These are phyloP conservation scores for Trichoderma sp. DNA, from an alignment of 2,329 filamentous ascomycete genomes.

Conservation along the genomic window DNA sequence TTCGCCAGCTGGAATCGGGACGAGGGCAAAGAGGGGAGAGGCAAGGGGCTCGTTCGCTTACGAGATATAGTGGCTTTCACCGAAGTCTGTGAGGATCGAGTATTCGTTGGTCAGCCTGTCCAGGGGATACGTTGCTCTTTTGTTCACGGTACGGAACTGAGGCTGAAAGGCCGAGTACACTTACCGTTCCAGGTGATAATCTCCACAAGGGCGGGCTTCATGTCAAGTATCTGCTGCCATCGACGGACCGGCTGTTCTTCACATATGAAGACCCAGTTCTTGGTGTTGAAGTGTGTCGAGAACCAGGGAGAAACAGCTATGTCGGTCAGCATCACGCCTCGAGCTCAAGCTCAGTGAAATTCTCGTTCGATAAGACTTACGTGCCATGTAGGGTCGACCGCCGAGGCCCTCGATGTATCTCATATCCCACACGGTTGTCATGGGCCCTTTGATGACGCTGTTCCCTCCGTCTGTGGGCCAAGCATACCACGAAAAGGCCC, in stretches of 20 bases:
- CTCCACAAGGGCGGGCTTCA: conserved; percentile 33
- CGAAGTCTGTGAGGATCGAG: conserved; percentile 29
- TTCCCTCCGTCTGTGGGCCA: conserved; percentile 34
- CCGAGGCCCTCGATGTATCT: conserved; percentile 29
- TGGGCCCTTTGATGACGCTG: conserved; percentile 31
- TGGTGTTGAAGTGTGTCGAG: conserved; percentile 34
- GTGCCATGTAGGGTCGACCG: conserved; percentile 33
- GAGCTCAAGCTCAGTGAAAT: not conserved
- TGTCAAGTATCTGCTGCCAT: conserved; percentile 33
- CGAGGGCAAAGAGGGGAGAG: not conserved
- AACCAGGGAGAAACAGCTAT: conserved; percentile 35
- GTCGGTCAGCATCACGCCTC: not conserved
- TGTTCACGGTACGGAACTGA: not conserved
- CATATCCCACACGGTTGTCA: conserved; percentile 33
- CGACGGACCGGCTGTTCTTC: conserved; percentile 33
- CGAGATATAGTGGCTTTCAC: conserved; percentile 35
- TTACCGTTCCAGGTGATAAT: conserved; percentile 33
- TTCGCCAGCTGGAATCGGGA: not conserved
- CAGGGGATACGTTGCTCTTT: not conserved
- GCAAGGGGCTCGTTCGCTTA: conserved; percentile 17
- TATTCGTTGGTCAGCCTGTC: not conserved
- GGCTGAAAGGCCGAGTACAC: not conserved
- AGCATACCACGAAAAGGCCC: conserved; percentile 34
- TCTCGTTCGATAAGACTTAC: conserved; percentile 27
- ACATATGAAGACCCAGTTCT: conserved; percentile 35